phyloP scores from a whole-genome alignment of 768 basidiomycete genomes.

The Tylopilus balloui region DNA sequence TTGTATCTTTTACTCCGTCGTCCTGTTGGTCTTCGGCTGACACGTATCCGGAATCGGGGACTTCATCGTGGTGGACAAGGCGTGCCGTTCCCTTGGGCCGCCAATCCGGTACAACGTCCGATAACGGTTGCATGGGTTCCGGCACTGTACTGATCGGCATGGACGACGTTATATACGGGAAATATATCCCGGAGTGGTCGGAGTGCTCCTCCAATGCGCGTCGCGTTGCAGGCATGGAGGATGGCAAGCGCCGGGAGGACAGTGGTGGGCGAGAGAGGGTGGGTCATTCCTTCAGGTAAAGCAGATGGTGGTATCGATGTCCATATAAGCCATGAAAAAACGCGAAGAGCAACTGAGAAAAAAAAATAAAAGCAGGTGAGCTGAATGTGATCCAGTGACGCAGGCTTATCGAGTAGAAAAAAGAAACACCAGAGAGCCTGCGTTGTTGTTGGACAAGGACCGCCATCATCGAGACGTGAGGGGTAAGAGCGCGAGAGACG shows the following conservation, averaged over 20 bases:
- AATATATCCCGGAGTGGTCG: constrained; percentile 45
- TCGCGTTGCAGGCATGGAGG: constrained; percentile 35
- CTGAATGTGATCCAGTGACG: not conserved
- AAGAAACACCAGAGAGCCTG: constrained; percentile 31
- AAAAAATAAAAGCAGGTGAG: not conserved
- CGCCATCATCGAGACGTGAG: constrained; percentile 38
- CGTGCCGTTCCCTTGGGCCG: constrained; percentile 19
- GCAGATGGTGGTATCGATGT: constrained; percentile 4
- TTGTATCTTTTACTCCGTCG: constrained; percentile 12
- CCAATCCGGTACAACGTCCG: constrained; percentile 19
- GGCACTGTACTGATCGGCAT: constrained; percentile 4
- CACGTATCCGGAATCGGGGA: constrained; percentile 76
- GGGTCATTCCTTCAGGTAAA: constrained; percentile 11
- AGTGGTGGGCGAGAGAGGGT: constrained; percentile 38
- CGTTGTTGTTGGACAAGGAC: constrained; percentile 50
- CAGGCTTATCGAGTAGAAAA: constrained; percentile 15
- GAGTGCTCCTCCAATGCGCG: constrained; percentile 39
- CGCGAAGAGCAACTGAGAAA: not conserved
- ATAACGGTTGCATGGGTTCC: constrained; percentile 17
- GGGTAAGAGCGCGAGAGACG: constrained; percentile 2
- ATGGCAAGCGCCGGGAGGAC: constrained; percentile 55
- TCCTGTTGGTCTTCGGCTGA: constrained; percentile 59
- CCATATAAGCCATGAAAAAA: not conserved
- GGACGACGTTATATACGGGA: constrained; percentile 31
- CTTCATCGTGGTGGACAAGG: constrained; percentile 37